Conservation (phyloP, 164 flowering plant species). For the Magnolia officinalis region DNA sequence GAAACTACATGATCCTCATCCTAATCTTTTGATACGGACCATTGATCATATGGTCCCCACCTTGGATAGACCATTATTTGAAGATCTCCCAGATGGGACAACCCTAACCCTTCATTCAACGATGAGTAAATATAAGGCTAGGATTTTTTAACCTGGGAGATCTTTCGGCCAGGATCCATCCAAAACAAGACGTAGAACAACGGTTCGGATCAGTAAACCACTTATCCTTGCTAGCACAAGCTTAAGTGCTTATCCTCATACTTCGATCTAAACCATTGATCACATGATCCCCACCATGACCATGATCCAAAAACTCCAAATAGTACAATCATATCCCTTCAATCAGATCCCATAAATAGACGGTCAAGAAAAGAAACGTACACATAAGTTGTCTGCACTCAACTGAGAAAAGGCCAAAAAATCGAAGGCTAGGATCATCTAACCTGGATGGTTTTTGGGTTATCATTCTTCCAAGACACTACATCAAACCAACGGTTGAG, state of each 20-base stretch:
- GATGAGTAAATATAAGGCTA: too few relatives aligned
- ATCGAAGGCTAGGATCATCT: not conserved
- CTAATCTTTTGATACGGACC: not conserved
- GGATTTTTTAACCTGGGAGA: too few relatives aligned
- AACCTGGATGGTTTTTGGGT: not conserved
- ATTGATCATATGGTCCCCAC: not conserved
- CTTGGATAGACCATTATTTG: not conserved
- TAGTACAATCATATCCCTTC: too few relatives aligned
- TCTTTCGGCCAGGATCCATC: too few relatives aligned
- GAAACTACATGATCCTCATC: not conserved
- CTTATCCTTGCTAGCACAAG: not conserved
- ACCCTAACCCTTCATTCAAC: too few relatives aligned
- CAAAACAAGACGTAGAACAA: not conserved
- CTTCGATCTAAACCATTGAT: not conserved
- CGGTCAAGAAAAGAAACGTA: too few relatives aligned
- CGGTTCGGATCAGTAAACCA: not conserved
- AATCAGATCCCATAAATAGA: too few relatives aligned
- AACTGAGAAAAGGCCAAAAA: too few relatives aligned
- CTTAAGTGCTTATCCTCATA: not conserved
- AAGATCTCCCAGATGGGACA: too few relatives aligned
- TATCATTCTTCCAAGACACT: not conserved
- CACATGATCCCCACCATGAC: not conserved
- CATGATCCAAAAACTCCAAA: too few relatives aligned
- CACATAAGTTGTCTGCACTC: too few relatives aligned
- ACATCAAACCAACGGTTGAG: not conserved